Evolutionary conservation across 2,329 filamentous ascomycete species (phyloP), one percentile per base, ranked within the genome.

Genomic region (Calonectria hongkongensis): DNA sequence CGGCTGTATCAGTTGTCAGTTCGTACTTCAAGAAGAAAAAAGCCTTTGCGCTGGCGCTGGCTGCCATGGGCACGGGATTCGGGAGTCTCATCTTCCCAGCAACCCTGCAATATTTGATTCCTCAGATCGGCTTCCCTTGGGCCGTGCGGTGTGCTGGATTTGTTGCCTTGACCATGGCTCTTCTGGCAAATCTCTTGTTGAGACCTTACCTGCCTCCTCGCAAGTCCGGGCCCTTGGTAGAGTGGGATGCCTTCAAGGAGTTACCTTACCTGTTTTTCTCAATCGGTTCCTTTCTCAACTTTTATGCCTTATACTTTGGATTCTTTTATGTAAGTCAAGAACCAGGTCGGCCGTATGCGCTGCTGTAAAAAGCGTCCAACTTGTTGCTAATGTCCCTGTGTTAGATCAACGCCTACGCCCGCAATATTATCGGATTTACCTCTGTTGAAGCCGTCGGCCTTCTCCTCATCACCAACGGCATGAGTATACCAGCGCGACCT

Each of bases 111-210:
- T 87, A 89, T 62, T 83, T 93, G 21, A 85, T 91, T 8, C 89
- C 89, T 0, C 80, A 83, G 18, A 85, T 93, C 36, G 92, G 92
- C 0, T 94, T 93, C 75, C 84, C 86, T 0, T 93, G 92, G 91
- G 88, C 91, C 0, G 91, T 92, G 3, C 86, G 94, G 9, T 88
- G 91, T 12, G 85, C 94, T 1, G 93, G 88, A 0, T 93, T 95
- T 77, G 87, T 95, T 41, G 87, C 87, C 58, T 82, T 92, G 8
- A 84, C 80, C 0, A 88, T 89, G 10, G 82, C 87, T 27, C 69
- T 81, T 1, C 75, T 85, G 0, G 85, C 83, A 15, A 81, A 84
- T 0, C 81, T 88, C 27, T 72, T 85, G 30, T 78, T 87, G 73
- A 85, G 83, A 68, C 85, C 88, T 2, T 83, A 87, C 13, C 81